Percentiles rank a stretch among this genome's conserved stretches.
phyloP scores from a whole-genome alignment of 1,284 basidiomycete species.

The Fomes fomentarius region DNA sequence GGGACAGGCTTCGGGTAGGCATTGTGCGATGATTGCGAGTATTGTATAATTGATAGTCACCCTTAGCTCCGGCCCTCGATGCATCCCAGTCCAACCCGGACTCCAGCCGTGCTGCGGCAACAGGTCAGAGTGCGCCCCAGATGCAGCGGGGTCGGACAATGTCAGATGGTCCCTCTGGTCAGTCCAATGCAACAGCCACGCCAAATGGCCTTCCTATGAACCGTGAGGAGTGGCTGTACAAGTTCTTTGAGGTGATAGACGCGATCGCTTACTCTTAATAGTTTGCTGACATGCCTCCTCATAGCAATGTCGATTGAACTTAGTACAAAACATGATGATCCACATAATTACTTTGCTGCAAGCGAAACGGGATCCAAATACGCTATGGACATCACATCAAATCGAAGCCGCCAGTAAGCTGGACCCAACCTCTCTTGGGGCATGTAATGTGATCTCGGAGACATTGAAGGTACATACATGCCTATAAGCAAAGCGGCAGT shows the following conservation, averaged over 20 bases:
- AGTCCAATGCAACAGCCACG: not conserved
- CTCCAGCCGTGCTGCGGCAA: too few species aligned
- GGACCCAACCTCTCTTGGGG: not conserved
- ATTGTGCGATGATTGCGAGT: too few species aligned
- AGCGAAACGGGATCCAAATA: not conserved
- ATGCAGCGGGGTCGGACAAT: not conserved
- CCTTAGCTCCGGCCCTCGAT: too few species aligned
- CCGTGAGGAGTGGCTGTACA: conserved; percentile 6
- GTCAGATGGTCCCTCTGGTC: not conserved
- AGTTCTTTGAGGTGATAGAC: conserved; percentile 9
- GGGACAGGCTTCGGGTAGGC: too few species aligned
- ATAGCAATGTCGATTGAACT: not conserved
- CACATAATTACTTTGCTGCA: not conserved
- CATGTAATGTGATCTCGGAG: not conserved
- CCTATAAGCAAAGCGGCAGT: not conserved
- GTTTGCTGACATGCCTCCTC: not conserved
- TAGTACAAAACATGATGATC: not conserved
- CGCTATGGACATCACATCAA: not conserved
- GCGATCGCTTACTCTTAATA: too few species aligned
- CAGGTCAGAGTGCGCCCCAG: too few species aligned
- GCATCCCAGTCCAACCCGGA: too few species aligned
- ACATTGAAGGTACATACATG: not conserved
- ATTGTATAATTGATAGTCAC: too few species aligned
- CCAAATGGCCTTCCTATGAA: not conserved
- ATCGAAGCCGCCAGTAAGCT: not conserved